Evolutionary conservation across 805 yeast genomes (phyloP).

Genomic region (Sungouiozyma intestinalis): DNA sequence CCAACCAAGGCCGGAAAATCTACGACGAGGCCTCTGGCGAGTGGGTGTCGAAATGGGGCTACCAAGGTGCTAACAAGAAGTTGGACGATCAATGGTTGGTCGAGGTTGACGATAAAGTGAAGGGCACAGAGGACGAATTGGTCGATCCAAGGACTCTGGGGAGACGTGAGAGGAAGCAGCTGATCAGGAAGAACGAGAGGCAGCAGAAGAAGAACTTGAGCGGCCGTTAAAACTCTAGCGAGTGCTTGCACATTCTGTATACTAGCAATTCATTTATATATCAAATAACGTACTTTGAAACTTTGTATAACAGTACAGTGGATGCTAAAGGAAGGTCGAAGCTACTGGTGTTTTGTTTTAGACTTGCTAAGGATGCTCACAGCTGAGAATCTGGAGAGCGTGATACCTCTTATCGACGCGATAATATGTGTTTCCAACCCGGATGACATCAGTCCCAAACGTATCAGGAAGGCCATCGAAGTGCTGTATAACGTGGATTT

Average conservation of each 20-base stretch:
- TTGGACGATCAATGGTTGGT: slow-evolving; percentile 90
- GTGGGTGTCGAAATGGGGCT: slow-evolving; percentile 99
- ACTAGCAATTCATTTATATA: too few species aligned
- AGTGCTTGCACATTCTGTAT: neutral
- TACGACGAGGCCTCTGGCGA: slow-evolving; percentile 83
- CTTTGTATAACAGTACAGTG: too few species aligned
- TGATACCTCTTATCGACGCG: slow-evolving; percentile 61
- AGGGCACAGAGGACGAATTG: slow-evolving; percentile 49
- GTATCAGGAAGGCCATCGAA: slow-evolving; percentile 62
- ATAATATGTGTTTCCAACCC: slow-evolving; percentile 62
- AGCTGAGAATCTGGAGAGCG: slow-evolving; percentile 24
- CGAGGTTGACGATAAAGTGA: slow-evolving; percentile 73
- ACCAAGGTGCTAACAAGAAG: slow-evolving; percentile 82
- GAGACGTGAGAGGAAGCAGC: slow-evolving; percentile 74
- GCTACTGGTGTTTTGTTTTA: neutral
- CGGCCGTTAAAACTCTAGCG: slow-evolving; percentile 15
- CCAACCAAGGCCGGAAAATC: slow-evolving; percentile 79
- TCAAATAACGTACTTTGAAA: too few species aligned
- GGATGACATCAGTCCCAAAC: slow-evolving; percentile 59
- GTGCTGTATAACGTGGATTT: slow-evolving; percentile 53
- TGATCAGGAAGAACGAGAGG: slow-evolving; percentile 56
- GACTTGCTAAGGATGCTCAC: neutral
- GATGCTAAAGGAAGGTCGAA: neutral
- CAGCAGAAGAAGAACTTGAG: slow-evolving; percentile 77
- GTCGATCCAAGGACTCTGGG: slow-evolving; percentile 78